A percentile compares a stretch with the other conserved stretches of the same genome.
Conservation (phyloP, 1,284 basidiomycete genomes). For the Gymnopus androsaceus region DNA sequence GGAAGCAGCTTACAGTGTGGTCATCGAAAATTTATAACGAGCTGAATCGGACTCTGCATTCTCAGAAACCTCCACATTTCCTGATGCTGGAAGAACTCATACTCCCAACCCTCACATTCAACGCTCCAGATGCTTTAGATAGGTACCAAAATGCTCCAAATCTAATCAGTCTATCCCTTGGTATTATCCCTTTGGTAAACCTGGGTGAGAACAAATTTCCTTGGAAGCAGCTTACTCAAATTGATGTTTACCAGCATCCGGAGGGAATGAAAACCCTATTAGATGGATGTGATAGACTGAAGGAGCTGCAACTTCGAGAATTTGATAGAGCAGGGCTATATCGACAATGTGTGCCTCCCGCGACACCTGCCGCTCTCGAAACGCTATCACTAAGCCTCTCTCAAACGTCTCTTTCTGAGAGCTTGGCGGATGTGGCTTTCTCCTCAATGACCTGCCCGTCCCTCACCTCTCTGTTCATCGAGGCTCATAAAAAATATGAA, state of each 20-base stretch:
- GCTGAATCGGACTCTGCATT: too few species aligned
- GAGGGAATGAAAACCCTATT: background rate
- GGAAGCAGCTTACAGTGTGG: background rate
- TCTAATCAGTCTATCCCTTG: background rate
- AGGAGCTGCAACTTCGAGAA: background rate
- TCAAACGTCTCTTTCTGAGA: background rate
- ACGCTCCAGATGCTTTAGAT: background rate
- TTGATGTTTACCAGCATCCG: background rate
- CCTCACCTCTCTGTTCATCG: background rate
- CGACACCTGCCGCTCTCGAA: background rate
- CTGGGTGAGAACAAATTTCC: background rate
- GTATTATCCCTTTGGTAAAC: background rate
- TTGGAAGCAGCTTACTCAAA: background rate
- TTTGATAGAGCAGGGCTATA: background rate
- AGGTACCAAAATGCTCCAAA: background rate
- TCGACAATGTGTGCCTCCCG: background rate
- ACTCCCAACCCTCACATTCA: background rate
- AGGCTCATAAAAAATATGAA: background rate
- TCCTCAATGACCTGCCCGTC: background rate
- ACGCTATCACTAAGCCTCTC: background rate
- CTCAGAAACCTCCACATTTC: background rate
- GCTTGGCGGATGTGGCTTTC: background rate
- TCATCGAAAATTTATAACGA: background rate
- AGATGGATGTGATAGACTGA: background rate
- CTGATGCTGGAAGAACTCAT: background rate